Percentiles rank a stretch among this genome's conserved stretches.
phyloP scores from a whole-genome alignment of 305 asterid species.

The Plantago lanceolata region DNA sequence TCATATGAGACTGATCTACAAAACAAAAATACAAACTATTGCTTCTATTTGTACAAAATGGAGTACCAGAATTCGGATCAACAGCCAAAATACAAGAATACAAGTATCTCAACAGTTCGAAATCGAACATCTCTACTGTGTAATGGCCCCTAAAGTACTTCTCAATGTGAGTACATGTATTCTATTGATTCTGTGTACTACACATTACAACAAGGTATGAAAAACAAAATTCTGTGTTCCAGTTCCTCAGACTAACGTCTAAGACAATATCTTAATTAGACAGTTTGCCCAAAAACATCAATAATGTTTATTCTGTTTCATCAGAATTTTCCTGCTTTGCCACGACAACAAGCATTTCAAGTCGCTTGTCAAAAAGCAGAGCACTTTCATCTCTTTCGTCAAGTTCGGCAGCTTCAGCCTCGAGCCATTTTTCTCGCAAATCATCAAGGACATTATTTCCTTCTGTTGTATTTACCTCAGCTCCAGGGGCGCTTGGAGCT shows the following conservation, averaged over 20 bases:
- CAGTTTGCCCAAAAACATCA: background rate
- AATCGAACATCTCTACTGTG: background rate
- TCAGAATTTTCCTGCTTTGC: conserved; percentile 58
- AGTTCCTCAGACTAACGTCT: background rate
- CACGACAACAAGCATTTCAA: conserved; percentile 81
- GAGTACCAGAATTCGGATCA: no score
- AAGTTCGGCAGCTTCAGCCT: conserved; percentile 95
- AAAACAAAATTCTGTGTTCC: background rate
- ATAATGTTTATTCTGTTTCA: conserved; percentile 26
- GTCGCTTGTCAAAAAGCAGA: conserved; percentile 74
- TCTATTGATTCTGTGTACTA: background rate
- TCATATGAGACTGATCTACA: no score
- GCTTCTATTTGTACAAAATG: no score
- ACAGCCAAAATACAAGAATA: background rate
- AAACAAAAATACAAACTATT: no score
- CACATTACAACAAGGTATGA: background rate
- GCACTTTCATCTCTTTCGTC: conserved; percentile 90
- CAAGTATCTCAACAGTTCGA: background rate
- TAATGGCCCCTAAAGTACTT: no score
- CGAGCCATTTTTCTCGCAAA: conserved; percentile 92
- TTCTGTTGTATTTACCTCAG: conserved; percentile 46
- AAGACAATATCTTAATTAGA: background rate
- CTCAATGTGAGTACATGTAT: background rate
- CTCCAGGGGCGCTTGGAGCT: conserved; percentile 92
- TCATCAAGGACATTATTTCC: conserved; percentile 75